Percentiles rank a stretch among this genome's conserved stretches.
These are phyloP conservation scores for Trapa bicornis DNA, from an alignment of 345 rosid genomes.

Conservation along the genomic window DNA sequence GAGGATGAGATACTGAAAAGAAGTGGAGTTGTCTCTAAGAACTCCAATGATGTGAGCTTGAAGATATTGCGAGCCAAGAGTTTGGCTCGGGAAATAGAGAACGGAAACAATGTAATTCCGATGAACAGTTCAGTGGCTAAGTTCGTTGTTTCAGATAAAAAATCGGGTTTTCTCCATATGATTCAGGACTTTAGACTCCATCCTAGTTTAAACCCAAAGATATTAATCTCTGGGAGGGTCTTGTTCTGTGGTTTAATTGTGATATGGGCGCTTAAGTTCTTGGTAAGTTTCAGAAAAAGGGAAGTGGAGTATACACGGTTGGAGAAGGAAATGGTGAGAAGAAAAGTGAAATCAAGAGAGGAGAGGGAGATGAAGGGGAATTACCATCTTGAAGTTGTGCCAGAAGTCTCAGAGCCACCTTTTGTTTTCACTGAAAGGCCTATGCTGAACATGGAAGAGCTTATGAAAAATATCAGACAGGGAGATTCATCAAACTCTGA, in stretches of 20 bases:
- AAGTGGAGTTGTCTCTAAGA: constrained; percentile 21
- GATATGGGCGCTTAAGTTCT: constrained; percentile 37
- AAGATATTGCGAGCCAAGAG: constrained; percentile 38
- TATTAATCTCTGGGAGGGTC: constrained; percentile 33
- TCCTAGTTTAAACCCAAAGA: constrained; percentile 27
- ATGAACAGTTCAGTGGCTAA: constrained; percentile 55
- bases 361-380: constrained; percentile 38
- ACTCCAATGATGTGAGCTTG: constrained; percentile 22
- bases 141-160: constrained; percentile 36
- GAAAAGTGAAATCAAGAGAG: constrained; percentile 58
- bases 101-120: constrained; percentile 40
- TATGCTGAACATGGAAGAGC: constrained; percentile 42
- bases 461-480: constrained; percentile 36
- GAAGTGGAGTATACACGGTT: constrained; percentile 32
- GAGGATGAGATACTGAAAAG: constrained; percentile 47
- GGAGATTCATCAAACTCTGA: constrained; percentile 26
- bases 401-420: constrained; percentile 19
- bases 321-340: constrained; percentile 89
- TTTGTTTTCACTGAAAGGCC: constrained; percentile 33
- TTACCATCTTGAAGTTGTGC: constrained; percentile 44
- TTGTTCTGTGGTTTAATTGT: constrained; percentile 39
- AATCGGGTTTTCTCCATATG: constrained; percentile 24
- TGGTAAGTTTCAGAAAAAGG: constrained; percentile 22
- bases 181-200: constrained; percentile 19
- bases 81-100: constrained; percentile 59